phyloP scores from a whole-genome alignment of 257 asterid species.

The Nicotiana tabacum region DNA sequence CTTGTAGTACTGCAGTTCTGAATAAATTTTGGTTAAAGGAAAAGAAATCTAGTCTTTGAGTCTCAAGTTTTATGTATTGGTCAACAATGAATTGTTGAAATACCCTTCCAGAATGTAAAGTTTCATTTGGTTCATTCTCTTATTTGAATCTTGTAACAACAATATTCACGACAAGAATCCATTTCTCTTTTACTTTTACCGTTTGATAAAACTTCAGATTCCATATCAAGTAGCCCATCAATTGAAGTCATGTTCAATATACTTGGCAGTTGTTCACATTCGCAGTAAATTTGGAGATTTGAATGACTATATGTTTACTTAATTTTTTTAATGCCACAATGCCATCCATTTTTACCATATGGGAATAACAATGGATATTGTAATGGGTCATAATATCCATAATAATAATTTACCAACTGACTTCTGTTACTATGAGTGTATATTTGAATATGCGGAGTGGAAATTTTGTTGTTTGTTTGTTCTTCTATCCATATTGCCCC shows the following conservation, averaged over 20 bases:
- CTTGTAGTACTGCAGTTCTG: neutral
- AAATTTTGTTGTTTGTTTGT: too few species aligned
- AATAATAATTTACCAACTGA: neutral
- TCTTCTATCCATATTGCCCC: neutral
- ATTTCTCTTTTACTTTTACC: neutral
- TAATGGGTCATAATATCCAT: neutral
- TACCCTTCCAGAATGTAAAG: neutral
- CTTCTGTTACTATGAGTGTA: too few species aligned
- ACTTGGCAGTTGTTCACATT: neutral
- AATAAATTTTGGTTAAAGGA: too few species aligned
- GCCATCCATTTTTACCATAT: too few species aligned
- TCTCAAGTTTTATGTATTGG: neutral
- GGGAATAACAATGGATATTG: too few species aligned
- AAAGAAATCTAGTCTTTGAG: neutral
- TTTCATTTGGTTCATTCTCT: neutral
- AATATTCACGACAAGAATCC: neutral
- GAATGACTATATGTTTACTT: too few species aligned
- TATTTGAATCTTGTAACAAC: neutral
- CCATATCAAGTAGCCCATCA: neutral
- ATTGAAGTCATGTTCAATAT: neutral
- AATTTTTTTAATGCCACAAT: too few species aligned
- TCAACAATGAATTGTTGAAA: neutral
- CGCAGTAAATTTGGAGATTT: neutral
- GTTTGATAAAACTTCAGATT: neutral
- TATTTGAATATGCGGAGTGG: too few species aligned